Conservation (phyloP, 108 stramenopile species). For the Skeletonema grethae region DNA sequence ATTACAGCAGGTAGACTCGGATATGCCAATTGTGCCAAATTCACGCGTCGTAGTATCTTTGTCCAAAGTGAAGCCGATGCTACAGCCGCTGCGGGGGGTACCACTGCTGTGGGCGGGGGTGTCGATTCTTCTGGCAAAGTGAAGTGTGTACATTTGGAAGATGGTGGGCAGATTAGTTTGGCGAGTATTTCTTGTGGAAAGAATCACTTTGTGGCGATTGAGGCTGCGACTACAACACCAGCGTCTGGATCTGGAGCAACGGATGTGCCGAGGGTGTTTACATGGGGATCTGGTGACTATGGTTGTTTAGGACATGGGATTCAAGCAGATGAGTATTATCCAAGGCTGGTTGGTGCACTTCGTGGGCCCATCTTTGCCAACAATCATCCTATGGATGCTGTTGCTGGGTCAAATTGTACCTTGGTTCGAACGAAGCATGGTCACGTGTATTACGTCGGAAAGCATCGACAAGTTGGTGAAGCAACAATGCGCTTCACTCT, state of each 20-base stretch:
- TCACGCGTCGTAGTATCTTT: constrained; percentile 58
- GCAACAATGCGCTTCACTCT: constrained; percentile 83
- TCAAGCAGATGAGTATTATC: constrained; percentile 86
- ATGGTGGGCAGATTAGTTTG: constrained; percentile 53
- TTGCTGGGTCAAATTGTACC: constrained; percentile 73
- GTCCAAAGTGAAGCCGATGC: constrained; percentile 57
- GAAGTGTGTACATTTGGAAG: constrained; percentile 39
- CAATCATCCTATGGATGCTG: constrained; percentile 50
- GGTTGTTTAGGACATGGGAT: constrained; percentile 83
- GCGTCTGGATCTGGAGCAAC: background rate
- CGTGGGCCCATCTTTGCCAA: constrained; percentile 55
- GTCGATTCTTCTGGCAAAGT: constrained; percentile 37
- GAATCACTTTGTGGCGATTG: constrained; percentile 81
- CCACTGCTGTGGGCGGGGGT: background rate
- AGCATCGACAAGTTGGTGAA: constrained; percentile 71
- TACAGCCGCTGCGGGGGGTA: constrained; percentile 40
- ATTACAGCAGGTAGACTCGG: constrained; percentile 78
- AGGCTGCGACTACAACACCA: constrained; percentile 48
- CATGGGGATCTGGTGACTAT: constrained; percentile 89
- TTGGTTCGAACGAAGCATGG: constrained; percentile 69
- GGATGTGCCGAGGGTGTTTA: constrained; percentile 63
- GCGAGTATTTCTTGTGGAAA: constrained; percentile 77
- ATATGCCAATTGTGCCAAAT: constrained; percentile 73
- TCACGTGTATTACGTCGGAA: constrained; percentile 90
- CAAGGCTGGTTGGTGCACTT: constrained; percentile 58